Base-by-base conservation (phyloP, 2,329 filamentous ascomycete species). In the Aureobasidium melanogenum region DNA sequence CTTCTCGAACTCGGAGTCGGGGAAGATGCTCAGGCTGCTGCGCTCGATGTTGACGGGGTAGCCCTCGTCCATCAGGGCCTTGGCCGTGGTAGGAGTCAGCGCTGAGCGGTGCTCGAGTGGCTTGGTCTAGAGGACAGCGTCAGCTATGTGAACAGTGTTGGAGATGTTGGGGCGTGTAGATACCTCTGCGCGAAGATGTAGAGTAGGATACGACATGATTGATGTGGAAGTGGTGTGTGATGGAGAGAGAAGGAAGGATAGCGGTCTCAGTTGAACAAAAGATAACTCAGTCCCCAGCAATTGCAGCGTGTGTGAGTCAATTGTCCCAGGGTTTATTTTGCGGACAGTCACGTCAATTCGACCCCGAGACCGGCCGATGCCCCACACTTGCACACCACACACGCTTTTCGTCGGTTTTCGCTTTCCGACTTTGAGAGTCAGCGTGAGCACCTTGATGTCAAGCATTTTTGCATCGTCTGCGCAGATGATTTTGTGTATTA, bases 1-100 rank as follows among this genome's bases (percentile, higher is more conserved):
- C 41, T 71, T 68, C 58, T 75, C 73, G 62, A 76, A 77, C 60
- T 76, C 75, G 2, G 65, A 58, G 63, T 76, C 73, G 2, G 67
- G 61, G 66, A 76, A 76, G 56, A 75, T 75, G 65, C 70, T 72
- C 61, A 74, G 66, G 41, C 68, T 68, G 39, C 72, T 73, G 28
- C 69, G 68, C 64, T 76, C 75, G 43, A 77, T 72, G 47, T 75
- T 73, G 63, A 76, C 68, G 2, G 65, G 69, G 63, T 75, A 77
- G 59, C 74, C 74, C 24, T 72, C 73, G 19, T 74, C 72, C 50
- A 76, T 67, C n/a, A 76, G 69, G 62, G 74, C 70, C 65, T 73
- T 74, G 43, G 74, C 72, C 44, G 74, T 73, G 17, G 69, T 67
- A 8, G 74, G 74, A 24, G 72, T 72, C 64, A 74, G 68, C 28